phyloP scores from a whole-genome alignment of 225 moss, liverwort and hornwort species.

The Marchantia polymorpha region DNA sequence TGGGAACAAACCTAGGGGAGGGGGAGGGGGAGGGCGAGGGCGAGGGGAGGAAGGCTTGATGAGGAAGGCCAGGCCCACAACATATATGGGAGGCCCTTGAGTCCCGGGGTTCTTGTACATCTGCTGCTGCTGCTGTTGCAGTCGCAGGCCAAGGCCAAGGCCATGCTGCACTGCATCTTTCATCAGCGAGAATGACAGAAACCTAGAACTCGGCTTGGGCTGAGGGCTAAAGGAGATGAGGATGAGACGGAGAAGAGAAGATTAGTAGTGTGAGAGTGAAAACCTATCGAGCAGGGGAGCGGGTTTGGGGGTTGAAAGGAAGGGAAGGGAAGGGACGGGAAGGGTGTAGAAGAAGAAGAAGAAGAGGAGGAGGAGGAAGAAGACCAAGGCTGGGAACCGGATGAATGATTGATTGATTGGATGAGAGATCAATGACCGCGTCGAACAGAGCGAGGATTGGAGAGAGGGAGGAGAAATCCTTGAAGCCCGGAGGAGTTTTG shows the following conservation, averaged over 20 bases:
- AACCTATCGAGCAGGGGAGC: slow-evolving; percentile 1
- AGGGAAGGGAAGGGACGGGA: not conserved
- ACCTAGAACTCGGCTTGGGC: too few relatives aligned
- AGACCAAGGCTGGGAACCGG: not conserved
- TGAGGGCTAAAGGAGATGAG: not conserved
- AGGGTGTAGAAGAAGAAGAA: not conserved
- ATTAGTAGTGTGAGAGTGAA: slow-evolving; percentile 2
- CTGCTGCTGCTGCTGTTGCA: not conserved
- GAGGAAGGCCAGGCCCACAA: not conserved
- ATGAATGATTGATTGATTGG: not conserved
- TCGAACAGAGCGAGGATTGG: not conserved
- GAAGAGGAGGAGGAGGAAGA: not conserved
- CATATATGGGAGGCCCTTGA: too few relatives aligned
- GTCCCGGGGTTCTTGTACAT: not conserved
- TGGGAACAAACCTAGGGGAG: not conserved
- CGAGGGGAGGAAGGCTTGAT: not conserved
- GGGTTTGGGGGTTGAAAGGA: not conserved
- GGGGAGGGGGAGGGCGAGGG: not conserved
- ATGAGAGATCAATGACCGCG: not conserved
- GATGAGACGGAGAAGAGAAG: not conserved
- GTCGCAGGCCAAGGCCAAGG: too few relatives aligned
- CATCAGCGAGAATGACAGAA: not conserved
- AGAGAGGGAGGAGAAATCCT: not conserved
- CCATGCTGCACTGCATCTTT: slow-evolving; percentile 1
- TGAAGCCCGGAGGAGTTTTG: not conserved